phyloP scores from a whole-genome alignment of 345 rosid species.

The Camelina hispida region DNA sequence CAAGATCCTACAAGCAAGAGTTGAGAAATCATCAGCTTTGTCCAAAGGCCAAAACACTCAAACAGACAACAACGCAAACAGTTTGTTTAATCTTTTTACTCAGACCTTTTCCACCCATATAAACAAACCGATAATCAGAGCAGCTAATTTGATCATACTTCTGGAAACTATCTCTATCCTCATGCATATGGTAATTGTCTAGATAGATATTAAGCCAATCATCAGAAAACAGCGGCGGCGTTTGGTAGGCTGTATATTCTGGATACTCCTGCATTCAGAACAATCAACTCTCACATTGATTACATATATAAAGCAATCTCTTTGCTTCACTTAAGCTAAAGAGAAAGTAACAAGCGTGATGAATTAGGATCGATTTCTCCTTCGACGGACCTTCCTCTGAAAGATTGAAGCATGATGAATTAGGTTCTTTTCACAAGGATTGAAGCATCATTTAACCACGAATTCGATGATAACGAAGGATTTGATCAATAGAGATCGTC shows the following conservation, averaged over 20 bases:
- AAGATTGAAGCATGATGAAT: too few relatives aligned
- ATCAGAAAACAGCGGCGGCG: slow-evolving; percentile 67
- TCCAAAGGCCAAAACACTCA: slow-evolving; percentile 29
- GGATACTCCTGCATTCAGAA: slow-evolving; percentile 78
- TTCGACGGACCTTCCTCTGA: too few relatives aligned
- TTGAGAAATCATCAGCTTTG: slow-evolving; percentile 27
- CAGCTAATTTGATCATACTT: slow-evolving; percentile 69
- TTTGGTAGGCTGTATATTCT: slow-evolving; percentile 69
- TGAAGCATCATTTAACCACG: too few relatives aligned
- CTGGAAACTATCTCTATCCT: slow-evolving; percentile 52
- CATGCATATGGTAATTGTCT: slow-evolving; percentile 73
- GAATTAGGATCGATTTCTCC: too few relatives aligned
- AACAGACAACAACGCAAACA: slow-evolving; percentile 22
- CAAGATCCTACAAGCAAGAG: slow-evolving; percentile 76
- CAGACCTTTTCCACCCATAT: slow-evolving; percentile 95
- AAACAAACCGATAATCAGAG: slow-evolving; percentile 95
- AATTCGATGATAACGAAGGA: too few relatives aligned
- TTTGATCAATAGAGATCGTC: too few relatives aligned
- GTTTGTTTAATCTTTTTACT: not conserved
- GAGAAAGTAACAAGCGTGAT: slow-evolving; percentile 7
- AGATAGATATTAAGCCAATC: slow-evolving; percentile 94
- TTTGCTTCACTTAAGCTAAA: slow-evolving; percentile 4
- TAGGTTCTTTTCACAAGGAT: too few relatives aligned
- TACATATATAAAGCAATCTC: slow-evolving; percentile 1
- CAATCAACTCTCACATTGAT: slow-evolving; percentile 12